Conservation (phyloP, 78 protist genomes). For the Planoprotostelium fungivorum region DNA sequence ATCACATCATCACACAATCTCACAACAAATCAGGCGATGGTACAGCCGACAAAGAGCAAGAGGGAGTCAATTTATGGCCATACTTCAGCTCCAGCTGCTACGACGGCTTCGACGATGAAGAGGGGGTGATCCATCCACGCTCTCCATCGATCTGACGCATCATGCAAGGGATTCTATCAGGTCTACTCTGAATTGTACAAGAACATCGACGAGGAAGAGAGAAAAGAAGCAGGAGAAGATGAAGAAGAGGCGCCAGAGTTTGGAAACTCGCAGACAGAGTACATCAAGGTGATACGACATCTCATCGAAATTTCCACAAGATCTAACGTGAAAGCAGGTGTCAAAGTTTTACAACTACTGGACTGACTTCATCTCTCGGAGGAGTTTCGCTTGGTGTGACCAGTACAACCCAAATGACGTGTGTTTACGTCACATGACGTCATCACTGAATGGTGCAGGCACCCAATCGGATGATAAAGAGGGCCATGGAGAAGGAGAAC, state of each 20-base stretch:
- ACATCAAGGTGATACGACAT: too few relatives aligned
- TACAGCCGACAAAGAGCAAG: conserved; percentile 32
- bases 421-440: background rate
- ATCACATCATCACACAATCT: too few relatives aligned
- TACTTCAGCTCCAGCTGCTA: conserved; percentile 54
- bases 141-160: background rate
- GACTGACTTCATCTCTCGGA: conserved; percentile 51
- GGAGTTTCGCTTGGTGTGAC: conserved; percentile 56
- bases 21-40: conserved; percentile 7
- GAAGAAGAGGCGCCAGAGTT: conserved; percentile 42
- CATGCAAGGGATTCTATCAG: conserved; percentile 32
- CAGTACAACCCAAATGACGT: conserved; percentile 53
- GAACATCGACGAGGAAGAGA: conserved; percentile 48
- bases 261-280: conserved; percentile 30
- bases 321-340: conserved; percentile 12
- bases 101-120: conserved; percentile 28
- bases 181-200: conserved; percentile 53
- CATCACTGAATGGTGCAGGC: conserved; percentile 9
- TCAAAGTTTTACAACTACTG: conserved; percentile 59
- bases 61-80: conserved; percentile 60
- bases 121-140: background rate
- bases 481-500: conserved; percentile 81
- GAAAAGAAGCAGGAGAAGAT: background rate
- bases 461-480: conserved; percentile 46
- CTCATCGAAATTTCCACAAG: background rate